Conservation (phyloP, 345 rosid species). For the Cardamine resedifolia region DNA sequence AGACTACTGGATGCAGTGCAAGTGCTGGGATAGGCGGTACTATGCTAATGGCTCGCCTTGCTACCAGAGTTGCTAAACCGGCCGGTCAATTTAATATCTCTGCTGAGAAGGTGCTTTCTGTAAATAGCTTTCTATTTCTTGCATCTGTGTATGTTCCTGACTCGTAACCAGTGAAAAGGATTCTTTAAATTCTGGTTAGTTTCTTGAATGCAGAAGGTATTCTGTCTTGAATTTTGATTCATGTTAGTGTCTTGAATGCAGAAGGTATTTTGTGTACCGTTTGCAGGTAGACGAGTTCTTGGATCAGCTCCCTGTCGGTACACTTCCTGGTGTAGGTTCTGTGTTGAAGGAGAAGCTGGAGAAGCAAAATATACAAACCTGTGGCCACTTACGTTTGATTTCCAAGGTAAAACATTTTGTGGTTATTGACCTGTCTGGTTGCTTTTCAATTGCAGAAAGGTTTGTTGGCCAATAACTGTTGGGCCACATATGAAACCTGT, state of each 20-base stretch:
- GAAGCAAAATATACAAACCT: conserved; percentile 59
- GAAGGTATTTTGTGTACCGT: no score
- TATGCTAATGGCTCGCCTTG: conserved; percentile 97
- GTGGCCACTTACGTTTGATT: conserved; percentile 70
- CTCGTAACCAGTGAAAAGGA: conserved; percentile 5
- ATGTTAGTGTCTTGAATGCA: conserved; percentile 20
- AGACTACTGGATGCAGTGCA: conserved; percentile 84
- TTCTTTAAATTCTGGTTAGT: background rate
- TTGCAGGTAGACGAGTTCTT: conserved; percentile 73
- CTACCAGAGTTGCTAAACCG: conserved; percentile 91
- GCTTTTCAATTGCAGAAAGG: conserved; percentile 1
- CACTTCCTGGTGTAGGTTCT: conserved; percentile 89
- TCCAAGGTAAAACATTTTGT: conserved; percentile 57
- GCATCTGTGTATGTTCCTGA: background rate
- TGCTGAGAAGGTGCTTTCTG: conserved; percentile 51
- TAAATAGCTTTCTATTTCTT: background rate
- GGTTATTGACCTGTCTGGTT: conserved; percentile 18
- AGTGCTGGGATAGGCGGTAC: conserved; percentile 86
- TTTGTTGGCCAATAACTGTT: background rate
- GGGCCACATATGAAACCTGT: background rate
- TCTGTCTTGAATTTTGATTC: background rate
- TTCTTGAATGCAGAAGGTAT: conserved; percentile 21
- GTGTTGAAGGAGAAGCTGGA: conserved; percentile 79
- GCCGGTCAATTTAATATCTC: conserved; percentile 80
- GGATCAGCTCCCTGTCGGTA: conserved; percentile 63